Conservation (phyloP, 805 yeast species). For the Sugiyamaella mastotermitis region DNA sequence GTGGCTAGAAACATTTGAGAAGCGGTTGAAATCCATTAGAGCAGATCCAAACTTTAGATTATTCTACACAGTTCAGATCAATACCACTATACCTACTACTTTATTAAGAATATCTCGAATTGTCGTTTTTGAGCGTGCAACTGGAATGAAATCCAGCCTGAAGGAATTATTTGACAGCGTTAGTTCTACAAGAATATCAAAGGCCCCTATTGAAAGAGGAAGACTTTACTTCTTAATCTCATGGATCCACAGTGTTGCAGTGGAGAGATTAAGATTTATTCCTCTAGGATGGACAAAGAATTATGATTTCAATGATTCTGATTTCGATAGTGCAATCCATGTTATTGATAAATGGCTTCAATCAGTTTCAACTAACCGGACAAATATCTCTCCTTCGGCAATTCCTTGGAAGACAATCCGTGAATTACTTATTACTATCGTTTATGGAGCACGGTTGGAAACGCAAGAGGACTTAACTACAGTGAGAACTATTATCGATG, state of each 20-base stretch:
- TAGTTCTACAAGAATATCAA: conserved; percentile 11
- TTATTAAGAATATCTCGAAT: conserved; percentile 51
- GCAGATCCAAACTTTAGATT: conserved; percentile 41
- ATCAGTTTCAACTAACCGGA: conserved; percentile 20
- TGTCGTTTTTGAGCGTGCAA: conserved; percentile 54
- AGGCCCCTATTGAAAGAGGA: conserved; percentile 38
- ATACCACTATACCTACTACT: conserved; percentile 47
- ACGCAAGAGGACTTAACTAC: conserved; percentile 15
- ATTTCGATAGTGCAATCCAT: conserved; percentile 45
- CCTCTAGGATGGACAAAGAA: conserved; percentile 57
- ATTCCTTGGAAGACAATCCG: conserved; percentile 53
- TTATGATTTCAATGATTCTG: conserved; percentile 74
- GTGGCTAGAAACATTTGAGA: conserved; percentile 56
- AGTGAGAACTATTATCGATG: conserved; percentile 17
- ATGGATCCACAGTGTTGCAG: conserved; percentile 66
- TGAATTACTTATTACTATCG: conserved; percentile 44
- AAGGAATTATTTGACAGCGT: conserved; percentile 32
- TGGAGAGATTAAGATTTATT: conserved; percentile 50
- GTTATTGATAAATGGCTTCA: conserved; percentile 41
- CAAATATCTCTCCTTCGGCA: conserved; percentile 39
- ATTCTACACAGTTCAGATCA: conserved; percentile 57
- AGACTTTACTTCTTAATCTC: conserved; percentile 49
- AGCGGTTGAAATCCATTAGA: conserved; percentile 33
- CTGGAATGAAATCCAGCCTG: conserved; percentile 50
- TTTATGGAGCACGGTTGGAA: conserved; percentile 51